These are phyloP conservation scores for Aegilops longissima DNA, from an alignment of 176 grass and related monocot species.

Conservation along the genomic window DNA sequence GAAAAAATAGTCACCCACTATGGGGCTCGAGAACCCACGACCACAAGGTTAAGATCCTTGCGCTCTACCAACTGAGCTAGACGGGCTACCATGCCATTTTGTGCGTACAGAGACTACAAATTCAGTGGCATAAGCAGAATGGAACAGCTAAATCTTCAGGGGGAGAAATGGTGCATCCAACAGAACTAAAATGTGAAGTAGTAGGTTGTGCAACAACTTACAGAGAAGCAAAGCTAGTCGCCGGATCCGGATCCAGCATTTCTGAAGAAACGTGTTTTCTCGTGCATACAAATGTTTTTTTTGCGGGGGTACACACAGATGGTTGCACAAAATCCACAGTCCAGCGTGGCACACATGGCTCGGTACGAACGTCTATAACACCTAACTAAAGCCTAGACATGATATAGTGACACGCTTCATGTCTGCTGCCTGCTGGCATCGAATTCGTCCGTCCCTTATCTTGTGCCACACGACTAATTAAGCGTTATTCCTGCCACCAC, in stretches of 20 bases:
- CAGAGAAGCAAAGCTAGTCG: too few species aligned
- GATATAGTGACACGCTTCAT: neutral
- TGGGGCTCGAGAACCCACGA: conserved; percentile 76
- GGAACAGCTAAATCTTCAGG: too few species aligned
- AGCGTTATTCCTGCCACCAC: neutral
- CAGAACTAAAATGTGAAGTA: too few species aligned
- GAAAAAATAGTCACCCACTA: conserved; percentile 32
- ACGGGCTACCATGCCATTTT: too few species aligned
- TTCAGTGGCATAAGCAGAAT: too few species aligned
- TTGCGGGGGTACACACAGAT: neutral
- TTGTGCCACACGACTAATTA: neutral
- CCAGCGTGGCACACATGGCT: neutral
- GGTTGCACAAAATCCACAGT: neutral
- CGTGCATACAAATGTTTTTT: too few species aligned
- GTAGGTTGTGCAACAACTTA: too few species aligned
- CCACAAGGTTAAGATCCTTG: conserved; percentile 43
- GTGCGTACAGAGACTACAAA: too few species aligned
- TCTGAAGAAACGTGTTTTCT: neutral
- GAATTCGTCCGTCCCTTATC: neutral
- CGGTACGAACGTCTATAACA: neutral
- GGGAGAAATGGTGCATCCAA: too few species aligned
- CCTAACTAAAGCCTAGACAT: neutral
- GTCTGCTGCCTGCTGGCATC: conserved; percentile 2
- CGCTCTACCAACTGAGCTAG: neutral
- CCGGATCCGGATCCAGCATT: too few species aligned